Conservation (phyloP, 768 basidiomycete genomes). For the Serendipita indica region DNA sequence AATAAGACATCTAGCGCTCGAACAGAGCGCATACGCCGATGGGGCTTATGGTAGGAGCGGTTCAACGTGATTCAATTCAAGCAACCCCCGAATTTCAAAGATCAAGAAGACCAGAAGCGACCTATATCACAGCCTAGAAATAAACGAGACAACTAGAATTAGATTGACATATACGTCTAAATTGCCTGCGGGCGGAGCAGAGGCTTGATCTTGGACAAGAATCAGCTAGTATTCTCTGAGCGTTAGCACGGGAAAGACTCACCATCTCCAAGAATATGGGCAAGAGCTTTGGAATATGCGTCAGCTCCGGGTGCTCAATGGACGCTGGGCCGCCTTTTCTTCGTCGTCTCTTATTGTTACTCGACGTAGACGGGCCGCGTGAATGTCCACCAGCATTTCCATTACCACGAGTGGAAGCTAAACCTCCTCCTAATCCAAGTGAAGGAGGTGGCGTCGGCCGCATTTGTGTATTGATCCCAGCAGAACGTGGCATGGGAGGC, state of each 20-base stretch:
- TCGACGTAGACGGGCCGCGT: neutral
- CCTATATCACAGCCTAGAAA: neutral
- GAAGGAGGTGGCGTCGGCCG: too few species aligned
- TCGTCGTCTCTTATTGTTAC: constrained; percentile 20
- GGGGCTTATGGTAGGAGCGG: neutral
- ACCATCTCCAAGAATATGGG: constrained; percentile 92
- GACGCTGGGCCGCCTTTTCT: constrained; percentile 26
- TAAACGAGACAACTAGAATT: neutral
- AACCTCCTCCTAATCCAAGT: neutral
- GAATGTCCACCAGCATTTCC: neutral
- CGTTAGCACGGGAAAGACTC: constrained; percentile 19
- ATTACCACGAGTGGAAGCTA: neutral
- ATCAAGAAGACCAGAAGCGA: neutral
- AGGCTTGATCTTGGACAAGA: constrained; percentile 10
- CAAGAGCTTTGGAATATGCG: constrained; percentile 63
- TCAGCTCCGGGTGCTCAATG: constrained; percentile 60
- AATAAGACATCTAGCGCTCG: constrained; percentile 8
- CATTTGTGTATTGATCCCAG: neutral
- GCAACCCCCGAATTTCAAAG: too few species aligned
- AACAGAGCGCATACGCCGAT: constrained; percentile 8
- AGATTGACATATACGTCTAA: neutral
- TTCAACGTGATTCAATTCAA: neutral
- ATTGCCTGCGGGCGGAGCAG: constrained; percentile 6
- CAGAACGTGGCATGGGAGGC: constrained; percentile 7
- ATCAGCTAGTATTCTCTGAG: neutral